These are phyloP conservation scores for Thymus quinquecostatus DNA, from an alignment of 257 asterid genomes.

Conservation along the genomic window DNA sequence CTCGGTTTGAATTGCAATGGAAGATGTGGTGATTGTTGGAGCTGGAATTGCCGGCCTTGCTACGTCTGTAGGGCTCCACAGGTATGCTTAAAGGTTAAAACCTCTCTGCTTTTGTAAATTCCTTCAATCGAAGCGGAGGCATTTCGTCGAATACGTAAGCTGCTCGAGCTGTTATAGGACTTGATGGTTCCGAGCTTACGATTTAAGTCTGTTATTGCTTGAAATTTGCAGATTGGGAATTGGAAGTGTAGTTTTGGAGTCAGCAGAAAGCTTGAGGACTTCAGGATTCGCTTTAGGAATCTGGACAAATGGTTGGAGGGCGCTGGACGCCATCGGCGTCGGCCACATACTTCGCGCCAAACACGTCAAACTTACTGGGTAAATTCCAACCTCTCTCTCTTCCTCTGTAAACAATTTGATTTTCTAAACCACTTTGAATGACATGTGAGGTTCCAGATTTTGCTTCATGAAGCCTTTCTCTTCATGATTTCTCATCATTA, in stretches of 20 bases:
- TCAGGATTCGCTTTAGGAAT: constrained; percentile 50
- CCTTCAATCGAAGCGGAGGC: neutral
- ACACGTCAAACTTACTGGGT: constrained; percentile 41
- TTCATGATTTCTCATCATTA: neutral
- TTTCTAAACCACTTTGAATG: no score
- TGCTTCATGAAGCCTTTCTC: neutral
- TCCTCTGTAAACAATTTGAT: neutral
- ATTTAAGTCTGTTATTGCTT: neutral
- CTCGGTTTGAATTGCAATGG: neutral
- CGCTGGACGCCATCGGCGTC: constrained; percentile 51
- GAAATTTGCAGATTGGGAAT: constrained; percentile 42
- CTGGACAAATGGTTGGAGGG: constrained; percentile 66
- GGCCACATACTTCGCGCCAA: constrained; percentile 44
- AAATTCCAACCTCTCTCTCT: neutral
- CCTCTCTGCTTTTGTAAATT: neutral
- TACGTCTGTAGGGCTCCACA: constrained; percentile 53
- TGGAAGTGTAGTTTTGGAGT: constrained; percentile 53
- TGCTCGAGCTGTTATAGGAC: neutral
- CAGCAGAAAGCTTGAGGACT: constrained; percentile 47
- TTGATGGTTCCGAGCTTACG: neutral
- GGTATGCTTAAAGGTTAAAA: constrained; percentile 27
- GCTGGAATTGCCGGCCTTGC: constrained; percentile 58
- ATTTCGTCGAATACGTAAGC: neutral
- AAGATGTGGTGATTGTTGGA: constrained; percentile 45
- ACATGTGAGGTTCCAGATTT: no score